phyloP scores from a whole-genome alignment of 208 protist species.

The Crithidia mellificae region DNA sequence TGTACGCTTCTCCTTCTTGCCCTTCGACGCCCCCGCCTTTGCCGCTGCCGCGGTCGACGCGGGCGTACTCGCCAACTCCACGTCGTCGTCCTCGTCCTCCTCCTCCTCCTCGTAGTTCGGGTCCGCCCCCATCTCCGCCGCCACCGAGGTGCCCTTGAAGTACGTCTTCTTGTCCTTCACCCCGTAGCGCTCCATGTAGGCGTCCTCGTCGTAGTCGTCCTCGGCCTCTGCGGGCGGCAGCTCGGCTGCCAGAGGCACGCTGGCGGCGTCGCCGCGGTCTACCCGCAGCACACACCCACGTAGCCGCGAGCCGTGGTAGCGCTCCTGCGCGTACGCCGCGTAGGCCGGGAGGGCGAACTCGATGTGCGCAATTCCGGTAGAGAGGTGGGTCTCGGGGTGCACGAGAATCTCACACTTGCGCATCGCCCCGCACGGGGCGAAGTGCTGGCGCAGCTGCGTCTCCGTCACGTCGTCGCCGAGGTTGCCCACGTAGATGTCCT shows the following conservation, averaged over 20 bases:
- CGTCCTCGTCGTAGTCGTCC: conserved; percentile 77
- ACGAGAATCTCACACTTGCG: conserved; percentile 71
- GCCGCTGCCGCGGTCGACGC: no score
- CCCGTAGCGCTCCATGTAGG: conserved; percentile 67
- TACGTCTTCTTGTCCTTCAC: conserved; percentile 74
- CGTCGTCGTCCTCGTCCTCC: conserved; percentile 30
- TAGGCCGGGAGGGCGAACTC: conserved; percentile 82
- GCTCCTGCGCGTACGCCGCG: conserved; percentile 79
- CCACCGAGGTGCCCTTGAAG: conserved; percentile 85
- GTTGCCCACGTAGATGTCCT: conserved; percentile 85
- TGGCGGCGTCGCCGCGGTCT: conserved; percentile 83
- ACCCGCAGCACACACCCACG: conserved; percentile 78
- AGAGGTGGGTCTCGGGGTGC: conserved; percentile 71
- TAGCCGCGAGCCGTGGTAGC: conserved; percentile 83
- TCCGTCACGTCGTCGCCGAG: conserved; percentile 77
- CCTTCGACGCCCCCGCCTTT: conserved; percentile 3
- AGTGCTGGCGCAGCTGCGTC: conserved; percentile 78
- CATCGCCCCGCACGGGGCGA: conserved; percentile 72
- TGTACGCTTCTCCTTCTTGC: conserved; percentile 21
- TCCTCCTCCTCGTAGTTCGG: conserved; percentile 24
- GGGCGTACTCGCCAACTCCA: no score
- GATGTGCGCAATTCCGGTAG: conserved; percentile 77
- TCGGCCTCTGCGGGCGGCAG: conserved; percentile 46
- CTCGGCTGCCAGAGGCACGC: conserved; percentile 60
- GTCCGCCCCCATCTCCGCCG: conserved; percentile 42